Conservation (phyloP, 1,284 basidiomycete species). For the Austroboletus rostrupii region DNA sequence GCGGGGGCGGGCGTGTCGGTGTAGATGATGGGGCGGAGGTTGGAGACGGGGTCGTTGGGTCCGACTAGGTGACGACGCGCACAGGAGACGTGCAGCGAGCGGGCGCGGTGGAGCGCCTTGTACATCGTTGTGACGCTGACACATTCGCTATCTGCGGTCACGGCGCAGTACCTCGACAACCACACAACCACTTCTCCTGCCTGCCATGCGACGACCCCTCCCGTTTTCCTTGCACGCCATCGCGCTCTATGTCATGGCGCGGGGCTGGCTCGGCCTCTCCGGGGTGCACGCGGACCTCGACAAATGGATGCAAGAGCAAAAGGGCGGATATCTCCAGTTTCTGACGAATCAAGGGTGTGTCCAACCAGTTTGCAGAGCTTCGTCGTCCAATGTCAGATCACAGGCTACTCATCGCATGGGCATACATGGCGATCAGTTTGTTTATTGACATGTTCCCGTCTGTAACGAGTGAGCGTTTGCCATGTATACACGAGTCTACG, state of each 20-base stretch:
- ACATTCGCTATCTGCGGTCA: not conserved
- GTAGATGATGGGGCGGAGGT: conserved; percentile 73
- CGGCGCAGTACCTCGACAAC: not conserved
- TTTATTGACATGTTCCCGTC: conserved; percentile 24
- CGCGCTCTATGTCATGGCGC: conserved; percentile 43
- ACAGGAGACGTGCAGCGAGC: conserved; percentile 41
- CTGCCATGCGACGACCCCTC: conserved; percentile 14
- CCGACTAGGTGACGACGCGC: conserved; percentile 51
- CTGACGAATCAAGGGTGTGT: conserved; percentile 76
- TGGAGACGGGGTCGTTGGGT: conserved; percentile 70
- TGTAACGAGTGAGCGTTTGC: conserved; percentile 13
- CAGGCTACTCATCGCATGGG: conserved; percentile 26
- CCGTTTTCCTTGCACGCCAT: conserved; percentile 36
- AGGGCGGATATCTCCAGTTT: conserved; percentile 67
- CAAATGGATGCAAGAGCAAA: conserved; percentile 40
- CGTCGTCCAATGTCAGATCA: not conserved
- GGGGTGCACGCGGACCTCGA: not conserved
- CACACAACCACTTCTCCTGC: not conserved
- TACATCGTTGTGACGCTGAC: not conserved
- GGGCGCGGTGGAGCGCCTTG: conserved; percentile 9
- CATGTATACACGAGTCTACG: not conserved
- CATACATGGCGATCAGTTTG: conserved; percentile 27
- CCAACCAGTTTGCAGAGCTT: conserved; percentile 14
- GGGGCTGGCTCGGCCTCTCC: conserved; percentile 36
- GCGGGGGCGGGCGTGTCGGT: conserved; percentile 43